phyloP scores from a whole-genome alignment of 2,329 filamentous ascomycete genomes.

The Colletotrichum chrysophilum region DNA sequence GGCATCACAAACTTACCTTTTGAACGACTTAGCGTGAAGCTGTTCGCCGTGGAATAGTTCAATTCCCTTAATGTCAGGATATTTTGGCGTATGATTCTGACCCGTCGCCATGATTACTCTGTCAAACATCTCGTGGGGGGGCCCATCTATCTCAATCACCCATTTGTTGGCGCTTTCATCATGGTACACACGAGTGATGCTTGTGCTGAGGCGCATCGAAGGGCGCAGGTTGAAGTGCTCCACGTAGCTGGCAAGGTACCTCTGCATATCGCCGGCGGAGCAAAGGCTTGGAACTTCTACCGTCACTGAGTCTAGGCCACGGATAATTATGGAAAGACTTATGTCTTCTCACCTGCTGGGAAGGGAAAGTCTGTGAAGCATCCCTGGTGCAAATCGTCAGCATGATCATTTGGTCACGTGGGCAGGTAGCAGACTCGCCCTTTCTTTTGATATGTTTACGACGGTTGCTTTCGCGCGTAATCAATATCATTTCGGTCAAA shows the following conservation, averaged over 20 bases:
- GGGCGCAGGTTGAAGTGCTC: conserved; percentile 33
- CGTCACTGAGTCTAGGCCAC: background rate
- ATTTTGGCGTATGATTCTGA: conserved; percentile 35
- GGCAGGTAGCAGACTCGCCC: conserved; percentile 15
- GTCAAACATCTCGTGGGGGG: conserved; percentile 30
- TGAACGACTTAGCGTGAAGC: conserved; percentile 37
- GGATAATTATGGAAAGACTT: background rate
- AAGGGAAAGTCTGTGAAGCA: conserved; percentile 42
- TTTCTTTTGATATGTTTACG: conserved; percentile 35
- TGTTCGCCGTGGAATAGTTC: conserved; percentile 42
- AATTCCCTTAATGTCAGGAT: conserved; percentile 37
- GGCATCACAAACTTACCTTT: background rate
- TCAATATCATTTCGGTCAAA: too few relatives aligned
- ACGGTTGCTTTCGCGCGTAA: conserved; percentile 24
- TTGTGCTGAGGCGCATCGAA: conserved; percentile 29
- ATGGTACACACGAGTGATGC: conserved; percentile 24
- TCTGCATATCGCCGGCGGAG: conserved; percentile 28
- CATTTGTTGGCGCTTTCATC: conserved; percentile 27
- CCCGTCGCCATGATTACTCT: conserved; percentile 39
- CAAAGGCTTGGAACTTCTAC: conserved; percentile 28
- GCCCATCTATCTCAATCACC: conserved; percentile 31
- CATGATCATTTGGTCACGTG: background rate
- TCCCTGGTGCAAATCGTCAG: conserved; percentile 19
- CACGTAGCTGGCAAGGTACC: conserved; percentile 37
- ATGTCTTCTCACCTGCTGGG: background rate